Percentiles rank a stretch among this genome's conserved stretches.
Evolutionary conservation across 768 basidiomycete genomes (phyloP).

Genomic region (Hygrophoropsis aurantiaca): DNA sequence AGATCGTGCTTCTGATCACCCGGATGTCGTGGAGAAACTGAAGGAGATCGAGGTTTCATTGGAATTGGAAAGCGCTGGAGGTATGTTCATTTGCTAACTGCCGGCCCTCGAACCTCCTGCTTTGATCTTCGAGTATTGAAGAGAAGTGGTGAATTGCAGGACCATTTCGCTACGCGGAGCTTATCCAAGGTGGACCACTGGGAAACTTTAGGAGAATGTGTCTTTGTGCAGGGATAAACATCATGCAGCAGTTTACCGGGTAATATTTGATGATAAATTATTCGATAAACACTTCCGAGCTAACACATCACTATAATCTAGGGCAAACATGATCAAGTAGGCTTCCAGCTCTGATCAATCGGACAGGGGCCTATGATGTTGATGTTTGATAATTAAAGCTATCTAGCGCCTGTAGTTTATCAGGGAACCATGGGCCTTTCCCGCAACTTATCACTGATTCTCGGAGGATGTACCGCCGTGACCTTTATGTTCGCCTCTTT

Average conservation of each 20-base stretch:
- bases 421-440: slow-evolving; percentile 43
- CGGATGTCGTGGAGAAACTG: slow-evolving; percentile 30
- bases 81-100: slow-evolving; percentile 13
- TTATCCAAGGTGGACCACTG: slow-evolving; percentile 35
- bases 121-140: neutral
- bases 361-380: neutral
- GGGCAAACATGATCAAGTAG: slow-evolving; percentile 41
- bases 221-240: slow-evolving; percentile 36
- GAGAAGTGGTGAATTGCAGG: slow-evolving; percentile 13
- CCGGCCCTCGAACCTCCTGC: too few species aligned
- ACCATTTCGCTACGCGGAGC: slow-evolving; percentile 35
- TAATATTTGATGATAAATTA: slow-evolving; percentile 9
- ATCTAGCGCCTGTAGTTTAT: slow-evolving; percentile 40
- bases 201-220: slow-evolving; percentile 40
- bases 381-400: slow-evolving; percentile 18
- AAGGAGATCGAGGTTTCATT: slow-evolving; percentile 39
- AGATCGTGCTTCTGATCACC: slow-evolving; percentile 32
- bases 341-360: neutral
- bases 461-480: slow-evolving; percentile 39
- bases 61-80: slow-evolving; percentile 37
- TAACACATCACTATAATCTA: slow-evolving; percentile 5
- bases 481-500: slow-evolving; percentile 43
- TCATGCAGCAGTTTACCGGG: slow-evolving; percentile 47
- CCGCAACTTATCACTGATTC: slow-evolving; percentile 38
- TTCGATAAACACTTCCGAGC: neutral